These are phyloP conservation scores for Raffaelea arxii DNA, from an alignment of 2,329 filamentous ascomycete genomes.

Conservation along the genomic window DNA sequence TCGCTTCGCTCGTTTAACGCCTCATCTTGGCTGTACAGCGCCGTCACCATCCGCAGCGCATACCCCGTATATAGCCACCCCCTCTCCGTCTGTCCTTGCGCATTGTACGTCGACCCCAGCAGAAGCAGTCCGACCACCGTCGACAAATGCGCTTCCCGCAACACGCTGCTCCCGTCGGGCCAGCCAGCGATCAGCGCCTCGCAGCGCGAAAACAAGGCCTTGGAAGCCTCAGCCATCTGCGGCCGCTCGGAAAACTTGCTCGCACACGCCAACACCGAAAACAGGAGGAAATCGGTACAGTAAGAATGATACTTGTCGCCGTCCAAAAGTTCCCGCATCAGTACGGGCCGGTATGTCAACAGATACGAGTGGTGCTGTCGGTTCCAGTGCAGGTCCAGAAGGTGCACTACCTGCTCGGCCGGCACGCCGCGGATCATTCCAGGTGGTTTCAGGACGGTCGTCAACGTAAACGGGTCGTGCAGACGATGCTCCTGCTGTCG, in stretches of 20 bases:
- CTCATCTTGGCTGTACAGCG: too few species aligned
- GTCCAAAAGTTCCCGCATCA: conserved; percentile 24
- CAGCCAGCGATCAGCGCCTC: conserved; percentile 15
- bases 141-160: conserved; percentile 15
- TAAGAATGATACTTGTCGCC: conserved; percentile 26
- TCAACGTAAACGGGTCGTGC: too few species aligned
- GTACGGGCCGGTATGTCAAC: conserved; percentile 26
- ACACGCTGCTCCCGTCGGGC: conserved; percentile 10
- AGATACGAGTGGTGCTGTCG: conserved; percentile 27
- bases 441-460: too few species aligned
- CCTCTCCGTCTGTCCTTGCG: conserved; percentile 17
- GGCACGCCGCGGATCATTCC: conserved; percentile 13
- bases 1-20: conserved; percentile 3
- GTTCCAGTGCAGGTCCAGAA: conserved; percentile 28
- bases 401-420: conserved; percentile 23
- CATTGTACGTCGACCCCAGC: conserved; percentile 17
- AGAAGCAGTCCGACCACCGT: conserved; percentile 18
- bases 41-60: conserved; percentile 27
- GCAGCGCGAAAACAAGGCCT: conserved; percentile 16
- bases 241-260: conserved; percentile 17
- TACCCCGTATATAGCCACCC: conserved; percentile 30
- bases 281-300: conserved; percentile 26
- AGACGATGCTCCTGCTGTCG: conserved; percentile 8
- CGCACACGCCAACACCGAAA: conserved; percentile 23
- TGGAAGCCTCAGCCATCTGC: too few species aligned